A percentile compares a stretch with the other conserved stretches of the same genome.
These are phyloP conservation scores for Dryas integrifolia DNA, from an alignment of 331 rosid genomes.

Conservation along the genomic window DNA sequence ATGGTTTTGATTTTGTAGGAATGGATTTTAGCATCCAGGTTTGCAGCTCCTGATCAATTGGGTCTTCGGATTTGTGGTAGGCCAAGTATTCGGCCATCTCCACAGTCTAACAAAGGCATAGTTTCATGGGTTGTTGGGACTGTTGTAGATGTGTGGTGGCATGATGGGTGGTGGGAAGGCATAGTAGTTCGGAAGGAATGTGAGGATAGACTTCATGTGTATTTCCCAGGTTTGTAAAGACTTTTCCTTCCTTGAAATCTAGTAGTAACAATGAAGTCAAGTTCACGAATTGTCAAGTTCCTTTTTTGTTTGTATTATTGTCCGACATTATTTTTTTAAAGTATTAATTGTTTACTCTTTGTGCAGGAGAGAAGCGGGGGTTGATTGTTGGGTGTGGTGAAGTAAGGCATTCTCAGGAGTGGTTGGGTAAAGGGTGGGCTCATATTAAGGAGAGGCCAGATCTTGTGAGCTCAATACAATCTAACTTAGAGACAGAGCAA, in stretches of 20 bases:
- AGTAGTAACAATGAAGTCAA: background rate
- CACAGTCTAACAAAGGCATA: constrained; percentile 25
- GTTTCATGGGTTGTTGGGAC: constrained; percentile 48
- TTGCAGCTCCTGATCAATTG: constrained; percentile 51
- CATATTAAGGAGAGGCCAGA: constrained; percentile 56
- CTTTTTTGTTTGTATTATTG: background rate
- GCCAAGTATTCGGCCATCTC: constrained; percentile 55
- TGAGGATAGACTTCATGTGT: constrained; percentile 47
- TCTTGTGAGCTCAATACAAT: constrained; percentile 38
- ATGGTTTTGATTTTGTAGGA: constrained; percentile 42
- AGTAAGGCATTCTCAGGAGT: constrained; percentile 68
- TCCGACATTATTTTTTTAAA: background rate
- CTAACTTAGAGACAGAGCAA: constrained; percentile 26
- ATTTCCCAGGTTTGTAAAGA: constrained; percentile 62
- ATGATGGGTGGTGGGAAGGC: constrained; percentile 99
- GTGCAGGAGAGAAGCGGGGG: constrained; percentile 62
- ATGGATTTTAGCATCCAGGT: constrained; percentile 68
- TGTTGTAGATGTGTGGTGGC: constrained; percentile 83
- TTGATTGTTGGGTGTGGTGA: constrained; percentile 36
- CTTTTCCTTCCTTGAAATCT: background rate
- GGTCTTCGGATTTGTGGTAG: constrained; percentile 51
- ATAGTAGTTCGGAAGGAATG: constrained; percentile 50
- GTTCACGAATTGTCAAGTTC: background rate
- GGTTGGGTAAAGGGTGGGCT: constrained; percentile 65
- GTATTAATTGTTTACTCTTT: background rate